Conservation (phyloP, 441 rosid genomes). For the Syzygium syzygioides region DNA sequence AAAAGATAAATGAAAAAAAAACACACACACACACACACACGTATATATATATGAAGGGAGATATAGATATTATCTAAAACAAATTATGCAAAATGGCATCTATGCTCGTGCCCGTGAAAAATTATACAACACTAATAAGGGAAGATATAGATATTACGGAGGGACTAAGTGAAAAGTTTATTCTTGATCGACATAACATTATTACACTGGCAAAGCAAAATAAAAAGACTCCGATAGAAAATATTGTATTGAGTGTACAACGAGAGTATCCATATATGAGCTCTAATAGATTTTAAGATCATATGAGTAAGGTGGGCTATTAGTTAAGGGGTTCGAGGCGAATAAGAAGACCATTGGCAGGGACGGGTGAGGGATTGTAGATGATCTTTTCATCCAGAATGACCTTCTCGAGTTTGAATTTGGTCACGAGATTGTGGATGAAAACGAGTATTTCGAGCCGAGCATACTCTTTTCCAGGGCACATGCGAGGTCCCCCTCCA, state of each 20-base stretch:
- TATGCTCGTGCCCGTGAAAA: not conserved
- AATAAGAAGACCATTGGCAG: not conserved
- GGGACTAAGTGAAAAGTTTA: not conserved
- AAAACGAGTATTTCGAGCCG: not conserved
- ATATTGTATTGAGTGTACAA: not conserved
- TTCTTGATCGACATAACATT: not conserved
- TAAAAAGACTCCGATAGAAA: not conserved
- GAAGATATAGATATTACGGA: not conserved
- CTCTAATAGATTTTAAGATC: not conserved
- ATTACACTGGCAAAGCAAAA: not conserved
- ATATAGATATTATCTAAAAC: not conserved
- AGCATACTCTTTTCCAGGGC: not conserved
- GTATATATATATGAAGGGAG: not conserved
- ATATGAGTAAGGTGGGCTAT: not conserved
- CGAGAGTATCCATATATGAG: not conserved
- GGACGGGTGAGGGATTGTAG: not conserved
- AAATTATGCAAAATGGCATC: not conserved
- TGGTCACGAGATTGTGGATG: not conserved
- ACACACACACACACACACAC: not conserved
- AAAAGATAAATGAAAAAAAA: not conserved
- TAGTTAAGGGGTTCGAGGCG: not conserved
- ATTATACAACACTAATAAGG: too few species aligned
- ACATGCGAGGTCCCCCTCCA: not conserved
- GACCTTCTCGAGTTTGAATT: not conserved
- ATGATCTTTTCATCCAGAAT: not conserved